Evolutionary conservation across 148 eudicot species (phyloP), one percentile per base, ranked within the genome.

Genomic region (Fagopyrum homotropicum): DNA sequence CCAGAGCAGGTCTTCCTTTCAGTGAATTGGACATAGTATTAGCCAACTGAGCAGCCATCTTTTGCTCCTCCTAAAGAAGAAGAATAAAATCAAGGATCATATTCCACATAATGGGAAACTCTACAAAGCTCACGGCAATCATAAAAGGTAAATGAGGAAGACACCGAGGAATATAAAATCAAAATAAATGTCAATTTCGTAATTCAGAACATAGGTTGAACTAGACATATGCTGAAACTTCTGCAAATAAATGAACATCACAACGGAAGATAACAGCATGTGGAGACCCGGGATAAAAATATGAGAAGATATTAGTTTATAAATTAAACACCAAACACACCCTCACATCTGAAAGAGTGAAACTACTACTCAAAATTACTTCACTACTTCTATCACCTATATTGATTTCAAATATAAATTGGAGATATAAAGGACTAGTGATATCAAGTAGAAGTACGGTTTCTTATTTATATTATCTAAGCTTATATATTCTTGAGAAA

Each of bases 1-100:
- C 99, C 99, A 83, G 86, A 35, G 84, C 95, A 78, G 99, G 98
- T 85, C 97, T 88, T 77, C 97, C 97, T 81, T 96, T 96, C 59
- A 92, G 82, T 57, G 99, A 92, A 82, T 88, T 96, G 83, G 81
- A 96, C 95, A 96, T 92, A 69, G 93, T 89, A 69, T 77, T 85
- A 75, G 94, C 88, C 85, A 96, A 79, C 76, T 84, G 89, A 51
- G 93, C 89, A 76, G 99, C 97, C 83, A 79, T 87, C 60, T 86
- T 84, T 77, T 78, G 89, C 79, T 96, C 99, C 76, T 96, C 99
- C 99, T 96, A 89, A 59, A 82, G 57, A 72, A 56, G 70, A 72
- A 19, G 72, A 54, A 70, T 2, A 55, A 10, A 6, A 78, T 19
- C 74, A 70, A 45, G 11, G 51, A 47, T 46, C 74, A 49, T 72